Conservation (phyloP, 1,284 basidiomycete species). For the Porogramme epimiltina region DNA sequence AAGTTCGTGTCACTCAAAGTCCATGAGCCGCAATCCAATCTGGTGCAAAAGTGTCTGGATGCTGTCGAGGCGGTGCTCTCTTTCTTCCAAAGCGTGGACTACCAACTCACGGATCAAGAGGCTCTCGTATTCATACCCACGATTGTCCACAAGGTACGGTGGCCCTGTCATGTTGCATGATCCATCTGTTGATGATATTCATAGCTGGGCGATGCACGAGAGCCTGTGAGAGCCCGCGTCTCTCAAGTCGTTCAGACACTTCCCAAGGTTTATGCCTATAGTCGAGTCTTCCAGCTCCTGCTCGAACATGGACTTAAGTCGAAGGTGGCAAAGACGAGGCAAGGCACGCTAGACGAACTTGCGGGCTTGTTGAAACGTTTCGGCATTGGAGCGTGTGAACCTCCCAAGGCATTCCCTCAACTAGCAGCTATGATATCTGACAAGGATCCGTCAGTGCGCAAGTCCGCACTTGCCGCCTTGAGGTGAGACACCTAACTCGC, state of each 20-base stretch:
- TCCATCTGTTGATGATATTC: conserved; percentile 6
- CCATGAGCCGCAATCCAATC: conserved; percentile 92
- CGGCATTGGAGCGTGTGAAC: conserved; percentile 82
- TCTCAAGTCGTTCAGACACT: conserved; percentile 73
- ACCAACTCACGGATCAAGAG: conserved; percentile 88
- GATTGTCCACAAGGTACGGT: conserved; percentile 82
- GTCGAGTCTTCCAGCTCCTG: conserved; percentile 85
- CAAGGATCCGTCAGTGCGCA: conserved; percentile 85
- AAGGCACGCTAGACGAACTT: conserved; percentile 85
- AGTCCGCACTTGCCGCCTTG: conserved; percentile 77
- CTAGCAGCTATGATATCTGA: conserved; percentile 86
- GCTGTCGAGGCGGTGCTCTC: conserved; percentile 80
- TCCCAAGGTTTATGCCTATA: conserved; percentile 85
- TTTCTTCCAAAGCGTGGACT: conserved; percentile 71
- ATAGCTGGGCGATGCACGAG: conserved; percentile 81
- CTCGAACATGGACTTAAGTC: conserved; percentile 86
- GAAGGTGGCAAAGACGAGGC: conserved; percentile 89
- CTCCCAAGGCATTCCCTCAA: conserved; percentile 76
- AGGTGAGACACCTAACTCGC: conserved; percentile 46
- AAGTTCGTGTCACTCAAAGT: conserved; percentile 94
- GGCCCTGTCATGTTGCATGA: not conserved
- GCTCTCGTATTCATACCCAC: conserved; percentile 90
- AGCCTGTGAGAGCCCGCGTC: conserved; percentile 71
- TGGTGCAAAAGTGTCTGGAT: conserved; percentile 89
- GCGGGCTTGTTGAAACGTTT: conserved; percentile 79